Evolutionary conservation across 768 basidiomycete genomes (phyloP), one percentile per base, ranked within the genome.

Genomic region (Mrakia blollopis): DNA sequence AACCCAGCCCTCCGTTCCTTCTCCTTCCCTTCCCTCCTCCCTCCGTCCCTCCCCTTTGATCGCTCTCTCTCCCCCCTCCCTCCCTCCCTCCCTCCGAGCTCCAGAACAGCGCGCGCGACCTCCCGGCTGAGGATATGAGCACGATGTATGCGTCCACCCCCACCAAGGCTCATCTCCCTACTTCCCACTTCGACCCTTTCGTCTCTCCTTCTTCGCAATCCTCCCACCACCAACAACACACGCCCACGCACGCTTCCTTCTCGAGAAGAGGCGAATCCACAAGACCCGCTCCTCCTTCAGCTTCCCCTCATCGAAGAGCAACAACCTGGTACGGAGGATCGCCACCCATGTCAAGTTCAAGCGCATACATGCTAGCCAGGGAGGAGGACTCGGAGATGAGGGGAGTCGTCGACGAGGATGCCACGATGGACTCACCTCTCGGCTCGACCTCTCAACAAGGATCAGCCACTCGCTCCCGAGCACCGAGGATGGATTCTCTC

Each of bases 81-180:
- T 30, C 41, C 13, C 63, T 37, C 63, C 25, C 30, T 32, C 30
- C 3, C 60, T 23, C 44, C 44, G 47, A 50, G 11, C 47, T 21
- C 47, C 21, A 18, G 18, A 50, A 50, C 47, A 21, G 21, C 2
- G 18, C n/a, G n/a, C n/a, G n/a, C n/a, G 16, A 14, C 47, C 47
- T 18, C 47, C 47, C 14, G 21, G 57, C 16, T 32, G 35, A n/a
- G n/a, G n/a, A 3, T 21, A 76, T 71, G 69, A 70, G 25, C n/a
- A 57, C 68, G 39, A 69, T 76, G 54, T 70, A 60, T 30, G 57
- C 68, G 21, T 70, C 75, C 16, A 76, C 75, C 14, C 75, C 75
- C 11, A 67, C 75, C 54, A 76, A 76, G 65, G 10, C 68, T 14
- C 57, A 68, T 5, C 68, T 76, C 52, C 67, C 74, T 9, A 11